Base-by-base conservation (phyloP, 2,329 filamentous ascomycete species). In the Aspergillus latus region DNA sequence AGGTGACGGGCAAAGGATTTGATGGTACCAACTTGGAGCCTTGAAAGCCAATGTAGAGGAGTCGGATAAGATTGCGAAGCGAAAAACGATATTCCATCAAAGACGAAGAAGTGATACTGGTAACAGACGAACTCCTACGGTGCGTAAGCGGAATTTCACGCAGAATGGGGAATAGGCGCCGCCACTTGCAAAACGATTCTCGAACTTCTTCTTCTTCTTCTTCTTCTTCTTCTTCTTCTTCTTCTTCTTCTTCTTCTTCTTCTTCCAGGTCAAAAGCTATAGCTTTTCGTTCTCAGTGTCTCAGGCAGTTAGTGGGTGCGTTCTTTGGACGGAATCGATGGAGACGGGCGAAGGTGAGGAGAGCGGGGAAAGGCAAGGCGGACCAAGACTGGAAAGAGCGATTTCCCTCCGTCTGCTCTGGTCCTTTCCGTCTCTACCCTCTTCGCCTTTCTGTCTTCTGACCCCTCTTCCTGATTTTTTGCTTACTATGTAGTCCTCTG, bases 401-500 rank as follows among this genome's bases (percentile, higher is more conserved):
- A 48, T 37, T 52, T 57, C 65, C 54, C 54, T 57, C 62, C 65
- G 47, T 67, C 68, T 69, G 66, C 64, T 65, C 64, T 64, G 62
- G 66, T 65, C 62, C 62, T 65, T 67, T 65, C 60, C 61, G 65
- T 63, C 63, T 58, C 62, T 66, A 72, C 65, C 11, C 64, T 69
- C 59, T 66, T 64, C 64, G 58, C 62, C 66, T 72, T 65, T 63
- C 62, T 64, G 62, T 60, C 64, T 66, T 69, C 66, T 66, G 62
- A 61, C 61, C 67, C 65, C 67, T 65, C 58, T 57, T 64, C 59
- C 68, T 65, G 70, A 69, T 66, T 63, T 62, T 52, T 68, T 62
- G 66, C 74, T 68, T 74, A 75, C 69, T 74, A 75, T 75, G 72
- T 75, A 74, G 72, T 11, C 68, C 68, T 62, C 68, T 63, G 63